Evolutionary conservation across 257 asterid genomes (phyloP), one percentile per base, ranked within the genome.

Genomic region (Solanum etuberosum): DNA sequence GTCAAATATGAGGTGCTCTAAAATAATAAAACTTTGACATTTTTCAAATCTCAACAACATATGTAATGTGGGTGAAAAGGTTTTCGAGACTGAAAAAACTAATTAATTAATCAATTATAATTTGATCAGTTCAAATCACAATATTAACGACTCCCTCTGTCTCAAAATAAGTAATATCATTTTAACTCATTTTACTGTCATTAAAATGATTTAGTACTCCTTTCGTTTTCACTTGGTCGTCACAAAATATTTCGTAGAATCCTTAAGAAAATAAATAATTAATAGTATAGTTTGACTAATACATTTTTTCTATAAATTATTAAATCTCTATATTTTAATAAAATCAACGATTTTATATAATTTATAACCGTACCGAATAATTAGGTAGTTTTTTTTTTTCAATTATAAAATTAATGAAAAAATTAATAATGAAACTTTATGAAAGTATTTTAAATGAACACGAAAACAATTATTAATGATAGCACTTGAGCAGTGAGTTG

Each of bases 21-120:
- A 78, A 78, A 72, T 85, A 63, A 83, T 65, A 59, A 86, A 83
- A 63, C 40, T 76, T 82, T 42, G 20, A 38, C 21, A 80, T 85
- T 82, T 88, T 86, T 84, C 89, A 87, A 83, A 84, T 81, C 67
- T 83, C 23, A 25, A 43, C 37, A 59, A 86, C 89, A 20, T 27
- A 63, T 89, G 43, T 74, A 86, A 63, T 89, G 43, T 74, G 88
- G 61, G 80, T 86, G 84, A 86, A 87, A 61, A 85, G 61, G 35
- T 85, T 37, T 86, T 48, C 86, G 29, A n/a, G 70, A 42, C 72
- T n/a, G 6, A 63, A 84, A 85, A 82, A 27, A 8, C 67, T 67
- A 59, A 25, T 51, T 82, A 51, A 51, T 51, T 51, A 51, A 51
- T 16, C 23, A 51, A 51, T 51, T 0, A 51, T 51, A 51, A 51